Evolutionary conservation across 1,284 basidiomycete species (phyloP), one percentile per base, ranked within the genome.

Genomic region (Leucoagaricus sp.): DNA sequence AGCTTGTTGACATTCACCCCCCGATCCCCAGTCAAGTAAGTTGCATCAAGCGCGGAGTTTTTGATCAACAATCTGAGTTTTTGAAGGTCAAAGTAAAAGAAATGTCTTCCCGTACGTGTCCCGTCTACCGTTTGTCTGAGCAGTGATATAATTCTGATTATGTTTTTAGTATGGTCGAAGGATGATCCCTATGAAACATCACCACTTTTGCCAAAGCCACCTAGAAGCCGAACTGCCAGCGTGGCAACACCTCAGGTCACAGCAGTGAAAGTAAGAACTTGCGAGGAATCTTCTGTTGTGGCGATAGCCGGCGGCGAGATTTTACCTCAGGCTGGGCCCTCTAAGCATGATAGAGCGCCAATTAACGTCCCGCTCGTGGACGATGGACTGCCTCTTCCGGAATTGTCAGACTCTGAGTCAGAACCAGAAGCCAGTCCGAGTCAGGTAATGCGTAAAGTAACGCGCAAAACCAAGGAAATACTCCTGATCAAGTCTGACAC

Each of bases 11-110:
- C 21, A n/a, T 34, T 15, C 50, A 36, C 19, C 26, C 50, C 6
- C 29, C 50, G n/a, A 4, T 49, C n/a, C 53, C 38, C 48, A 60
- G 36, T 45, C 55, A 49, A 52, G 58, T 29, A 47, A 53, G 29
- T 47, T n/a, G 12, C n/a, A 10, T 5, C 46, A 23, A 21, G 6
- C n/a, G 17, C 28, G 19, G 13, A 25, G 15, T 19, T 12, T 8
- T 12, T 13, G 13, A n/a, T 5, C 8, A 33, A 41, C 12, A 15
- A 13, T 23, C 29, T 55, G 28, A 49, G 10, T 12, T 28, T 23
- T 21, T n/a, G 13, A 28, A 55, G 54, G 28, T 31, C 21, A 57
- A 47, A 38, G 36, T 33, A 12, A 41, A 47, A 21, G 55, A 46
- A n/a, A 57, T 57, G 12, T 51, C 55, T 25, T 52, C 49, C 19